Conservation (phyloP, 169 alveolate genomes). For the Eimeria sp. region DNA sequence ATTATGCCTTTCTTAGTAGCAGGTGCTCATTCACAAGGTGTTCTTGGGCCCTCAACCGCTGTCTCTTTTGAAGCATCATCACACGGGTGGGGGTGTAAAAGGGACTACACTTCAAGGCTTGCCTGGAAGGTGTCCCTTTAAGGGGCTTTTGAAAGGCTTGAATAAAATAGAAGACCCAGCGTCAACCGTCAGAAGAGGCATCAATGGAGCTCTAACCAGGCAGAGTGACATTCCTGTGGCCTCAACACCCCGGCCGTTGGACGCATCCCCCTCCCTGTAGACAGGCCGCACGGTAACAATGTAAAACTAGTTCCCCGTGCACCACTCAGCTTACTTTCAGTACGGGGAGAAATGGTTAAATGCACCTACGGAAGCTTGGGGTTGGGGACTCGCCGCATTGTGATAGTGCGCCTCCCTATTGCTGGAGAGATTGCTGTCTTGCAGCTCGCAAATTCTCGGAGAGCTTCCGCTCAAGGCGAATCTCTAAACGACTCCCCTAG, state of each 20-base stretch:
- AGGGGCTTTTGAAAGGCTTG: constrained; percentile 90
- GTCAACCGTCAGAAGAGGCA: constrained; percentile 88
- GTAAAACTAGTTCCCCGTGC: not conserved
- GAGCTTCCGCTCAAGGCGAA: not conserved
- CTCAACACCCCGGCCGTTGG: constrained; percentile 11
- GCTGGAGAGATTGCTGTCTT: not conserved
- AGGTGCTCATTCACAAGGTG: not conserved
- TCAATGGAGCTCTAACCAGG: constrained; percentile 89
- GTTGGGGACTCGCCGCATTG: constrained; percentile 52
- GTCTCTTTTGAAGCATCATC: not conserved
- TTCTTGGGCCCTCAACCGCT: not conserved
- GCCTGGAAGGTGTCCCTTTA: constrained; percentile 90
- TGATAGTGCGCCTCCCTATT: not conserved
- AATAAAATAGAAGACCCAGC: constrained; percentile 88
- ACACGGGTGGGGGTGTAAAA: not conserved
- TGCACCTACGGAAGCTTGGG: constrained; percentile 27
- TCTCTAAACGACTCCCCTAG: constrained; percentile 24
- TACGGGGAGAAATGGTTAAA: not conserved
- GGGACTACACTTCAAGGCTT: not conserved
- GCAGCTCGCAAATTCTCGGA: not conserved
- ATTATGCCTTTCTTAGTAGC: not conserved
- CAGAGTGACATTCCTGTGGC: constrained; percentile 72
- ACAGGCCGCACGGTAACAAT: not conserved
- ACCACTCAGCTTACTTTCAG: not conserved
- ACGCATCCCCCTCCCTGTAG: constrained; percentile 15